Percentiles rank a stretch among this genome's conserved stretches.
Conservation (phyloP, 73 alveolate genomes). For the Diophrys sp. region DNA sequence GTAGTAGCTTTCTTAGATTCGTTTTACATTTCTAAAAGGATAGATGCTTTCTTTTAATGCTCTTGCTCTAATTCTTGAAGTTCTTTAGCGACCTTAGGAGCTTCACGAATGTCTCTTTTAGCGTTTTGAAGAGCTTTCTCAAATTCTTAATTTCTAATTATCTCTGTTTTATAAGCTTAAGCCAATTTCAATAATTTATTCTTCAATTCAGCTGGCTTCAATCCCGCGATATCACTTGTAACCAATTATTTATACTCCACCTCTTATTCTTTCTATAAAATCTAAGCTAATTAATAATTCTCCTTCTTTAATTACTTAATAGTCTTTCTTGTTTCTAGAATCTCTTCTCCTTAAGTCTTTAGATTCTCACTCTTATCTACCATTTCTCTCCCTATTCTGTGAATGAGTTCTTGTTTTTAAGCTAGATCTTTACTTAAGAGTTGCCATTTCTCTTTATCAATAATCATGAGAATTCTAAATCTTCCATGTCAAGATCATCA, state of each 20-base stretch:
- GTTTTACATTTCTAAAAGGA: slow-evolving; percentile 78
- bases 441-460: slow-evolving; percentile 96
- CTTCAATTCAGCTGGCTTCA: slow-evolving; percentile 93
- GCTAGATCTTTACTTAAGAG: slow-evolving; percentile 92
- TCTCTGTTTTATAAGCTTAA: slow-evolving; percentile 94
- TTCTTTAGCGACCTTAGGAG: slow-evolving; percentile 82
- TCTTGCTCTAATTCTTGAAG: slow-evolving; percentile 81
- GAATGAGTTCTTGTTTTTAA: slow-evolving; percentile 95
- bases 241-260: slow-evolving; percentile 85
- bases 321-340: slow-evolving; percentile 89
- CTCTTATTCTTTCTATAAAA: slow-evolving; percentile 87
- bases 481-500: neutral
- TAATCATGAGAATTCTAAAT: slow-evolving; percentile 3
- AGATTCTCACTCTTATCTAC: slow-evolving; percentile 94
- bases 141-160: slow-evolving; percentile 92
- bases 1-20: slow-evolving; percentile 86
- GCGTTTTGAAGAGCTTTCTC: slow-evolving; percentile 89
- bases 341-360: slow-evolving; percentile 95
- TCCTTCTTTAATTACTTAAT: slow-evolving; percentile 91
- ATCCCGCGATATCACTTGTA: slow-evolving; percentile 85
- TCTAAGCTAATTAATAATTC: slow-evolving; percentile 81
- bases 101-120: slow-evolving; percentile 84
- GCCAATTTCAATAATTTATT: slow-evolving; percentile 94
- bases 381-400: slow-evolving; percentile 93
- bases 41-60: slow-evolving; percentile 84